Evolutionary conservation across 768 basidiomycete genomes (phyloP).

Genomic region (Trametes cubensis): DNA sequence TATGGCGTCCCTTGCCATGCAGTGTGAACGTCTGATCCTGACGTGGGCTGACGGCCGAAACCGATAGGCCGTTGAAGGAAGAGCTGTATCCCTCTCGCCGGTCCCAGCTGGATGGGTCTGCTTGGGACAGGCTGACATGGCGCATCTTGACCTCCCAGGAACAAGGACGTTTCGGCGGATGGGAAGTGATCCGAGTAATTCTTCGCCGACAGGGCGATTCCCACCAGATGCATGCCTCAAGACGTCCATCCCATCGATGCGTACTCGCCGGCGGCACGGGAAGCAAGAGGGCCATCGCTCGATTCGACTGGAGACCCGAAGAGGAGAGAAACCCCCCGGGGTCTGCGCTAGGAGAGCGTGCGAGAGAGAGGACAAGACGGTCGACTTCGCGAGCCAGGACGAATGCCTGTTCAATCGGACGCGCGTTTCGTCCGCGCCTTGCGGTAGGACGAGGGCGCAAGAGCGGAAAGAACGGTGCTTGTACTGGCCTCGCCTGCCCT

Average conservation of each 20-base stretch:
- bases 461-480: conserved; percentile 12
- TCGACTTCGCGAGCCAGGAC: neutral
- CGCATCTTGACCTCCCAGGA: conserved; percentile 5
- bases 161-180: conserved; percentile 6
- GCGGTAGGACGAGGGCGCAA: conserved; percentile 8
- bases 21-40: conserved; percentile 13
- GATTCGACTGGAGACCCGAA: neutral
- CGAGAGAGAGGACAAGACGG: conserved; percentile 8
- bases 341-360: conserved; percentile 10
- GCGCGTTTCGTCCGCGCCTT: neutral
- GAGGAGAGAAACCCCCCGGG: neutral
- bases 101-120: conserved; percentile 3
- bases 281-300: conserved; percentile 6
- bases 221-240: neutral
- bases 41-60: conserved; percentile 8
- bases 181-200: conserved; percentile 15
- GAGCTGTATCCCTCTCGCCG: conserved; percentile 4
- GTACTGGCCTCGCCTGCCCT: conserved; percentile 14
- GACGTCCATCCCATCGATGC: neutral
- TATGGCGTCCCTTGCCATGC: conserved; percentile 10
- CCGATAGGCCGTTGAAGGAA: conserved; percentile 4
- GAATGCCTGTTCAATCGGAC: neutral
- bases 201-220: conserved; percentile 7
- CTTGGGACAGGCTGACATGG: neutral
- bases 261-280: conserved; percentile 5